Evolutionary conservation across 2,329 filamentous ascomycete genomes (phyloP).

Genomic region (Clarireedia hainanense): DNA sequence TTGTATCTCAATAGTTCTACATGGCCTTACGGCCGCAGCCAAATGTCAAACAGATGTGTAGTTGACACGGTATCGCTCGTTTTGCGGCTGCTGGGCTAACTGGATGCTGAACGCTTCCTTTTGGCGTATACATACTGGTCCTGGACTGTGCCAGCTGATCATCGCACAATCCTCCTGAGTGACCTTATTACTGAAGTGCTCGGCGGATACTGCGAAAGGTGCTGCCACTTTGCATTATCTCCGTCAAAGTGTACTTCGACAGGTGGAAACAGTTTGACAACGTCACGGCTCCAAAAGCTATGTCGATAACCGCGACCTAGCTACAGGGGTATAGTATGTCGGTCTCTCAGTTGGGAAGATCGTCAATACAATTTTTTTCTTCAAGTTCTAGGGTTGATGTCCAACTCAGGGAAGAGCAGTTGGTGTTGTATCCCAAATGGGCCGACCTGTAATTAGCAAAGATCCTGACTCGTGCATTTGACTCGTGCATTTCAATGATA

Average conservation of each 20-base stretch:
- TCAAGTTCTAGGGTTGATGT: background rate
- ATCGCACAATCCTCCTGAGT: background rate
- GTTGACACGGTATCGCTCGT: background rate
- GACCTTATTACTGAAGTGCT: background rate
- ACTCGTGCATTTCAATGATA: background rate
- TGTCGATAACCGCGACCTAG: background rate
- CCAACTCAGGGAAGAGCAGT: conserved; percentile 4
- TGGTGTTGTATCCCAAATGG: background rate
- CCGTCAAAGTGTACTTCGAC: conserved; percentile 4
- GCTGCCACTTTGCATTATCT: conserved; percentile 2
- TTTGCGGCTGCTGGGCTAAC: background rate
- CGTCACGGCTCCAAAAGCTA: background rate
- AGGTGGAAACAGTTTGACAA: background rate
- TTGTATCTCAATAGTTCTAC: background rate
- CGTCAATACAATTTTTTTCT: conserved; percentile 6
- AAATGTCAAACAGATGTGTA: no score
- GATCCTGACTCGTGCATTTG: conserved; percentile 1
- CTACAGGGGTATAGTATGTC: background rate
- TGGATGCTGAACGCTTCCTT: background rate
- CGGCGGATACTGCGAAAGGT: background rate
- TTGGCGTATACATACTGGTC: background rate
- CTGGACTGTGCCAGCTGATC: background rate
- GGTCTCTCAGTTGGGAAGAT: conserved; percentile 8
- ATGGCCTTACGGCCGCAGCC: no score
- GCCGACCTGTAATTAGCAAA: background rate